Base-by-base conservation (phyloP, 257 asterid genomes). In the Handroanthus guayacan region DNA sequence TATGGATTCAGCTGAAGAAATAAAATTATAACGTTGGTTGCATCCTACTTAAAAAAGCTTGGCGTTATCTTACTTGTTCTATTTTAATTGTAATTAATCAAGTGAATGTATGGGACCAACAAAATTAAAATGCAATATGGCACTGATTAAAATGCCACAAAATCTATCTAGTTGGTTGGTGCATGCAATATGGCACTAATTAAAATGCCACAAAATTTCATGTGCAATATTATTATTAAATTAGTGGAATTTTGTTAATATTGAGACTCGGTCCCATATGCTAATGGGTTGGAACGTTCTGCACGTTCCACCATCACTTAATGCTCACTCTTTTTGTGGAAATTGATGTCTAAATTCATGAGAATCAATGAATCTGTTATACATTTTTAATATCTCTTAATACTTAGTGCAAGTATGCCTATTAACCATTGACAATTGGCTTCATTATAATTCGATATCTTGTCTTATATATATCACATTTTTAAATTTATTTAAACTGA, bases 171-270 rank as follows among this genome's bases (percentile, higher is more conserved):
- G 55, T 48, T 67, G 18, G 68, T 75, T 58, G 63, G 61, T 78
- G 75, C 77, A 73, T 56, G 79, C 50, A 75, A 78, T 73, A 47
- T 78, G 83, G 79, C 86, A 75, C 89, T 67, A 81, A 25, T 25
- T 25, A 25, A 25, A 78, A 72, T 68, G 14, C 76, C 78, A 74
- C 39, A 66, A 62, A 62, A 25, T 2, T 34, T 14, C 6, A 37
- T 41, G 14, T 58, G 38, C 64, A 13, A 31, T 43, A 11, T 67
- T 39, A 7, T 12, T 14, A 39, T 11, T 25, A 25, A 25, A 25
- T 45, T 45, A 45, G 51, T 39, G 44, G n/a, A 38, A 5, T 16
- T 36, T 64, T 10, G 11, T 2, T 66, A 16, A 44, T n/a, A 10
- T 37, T 0, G 5, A 66, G 9, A 9, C 67, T 67, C 71, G 58